phyloP scores from a whole-genome alignment of 306 rosid species.

The Dalbergia cochinchinensis region DNA sequence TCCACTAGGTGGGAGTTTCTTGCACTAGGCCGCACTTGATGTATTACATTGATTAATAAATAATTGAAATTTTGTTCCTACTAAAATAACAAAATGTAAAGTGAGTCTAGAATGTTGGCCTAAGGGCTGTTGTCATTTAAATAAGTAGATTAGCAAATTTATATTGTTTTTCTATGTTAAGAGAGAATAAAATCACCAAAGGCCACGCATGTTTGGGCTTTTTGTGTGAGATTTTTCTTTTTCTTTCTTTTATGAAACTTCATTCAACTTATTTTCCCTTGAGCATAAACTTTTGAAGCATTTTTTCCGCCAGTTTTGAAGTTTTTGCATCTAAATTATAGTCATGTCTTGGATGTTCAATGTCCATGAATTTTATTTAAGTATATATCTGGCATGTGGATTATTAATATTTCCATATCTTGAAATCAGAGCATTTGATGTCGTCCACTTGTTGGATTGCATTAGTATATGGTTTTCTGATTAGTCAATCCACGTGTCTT shows the following conservation, averaged over 20 bases:
- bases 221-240: background rate
- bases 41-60: too few species aligned
- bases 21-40: background rate
- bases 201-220: background rate
- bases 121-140: constrained; percentile 15
- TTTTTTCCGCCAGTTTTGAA: too few species aligned
- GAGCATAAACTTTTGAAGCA: too few species aligned
- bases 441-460: background rate
- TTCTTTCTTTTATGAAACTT: background rate
- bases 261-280: too few species aligned
- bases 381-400: background rate
- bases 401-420: background rate
- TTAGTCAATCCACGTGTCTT: background rate
- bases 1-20: background rate
- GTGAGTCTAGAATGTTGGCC: background rate
- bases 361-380: too few species aligned
- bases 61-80: background rate
- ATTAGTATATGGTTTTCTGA: background rate
- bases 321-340: too few species aligned
- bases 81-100: background rate
- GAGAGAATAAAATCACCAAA: constrained; percentile 16
- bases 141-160: background rate
- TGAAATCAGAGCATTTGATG: background rate
- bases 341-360: too few species aligned
- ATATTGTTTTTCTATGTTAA: constrained; percentile 11